phyloP scores from a whole-genome alignment of 1,139 yeast species.

The Kurtzmaniella quercitrusa region DNA sequence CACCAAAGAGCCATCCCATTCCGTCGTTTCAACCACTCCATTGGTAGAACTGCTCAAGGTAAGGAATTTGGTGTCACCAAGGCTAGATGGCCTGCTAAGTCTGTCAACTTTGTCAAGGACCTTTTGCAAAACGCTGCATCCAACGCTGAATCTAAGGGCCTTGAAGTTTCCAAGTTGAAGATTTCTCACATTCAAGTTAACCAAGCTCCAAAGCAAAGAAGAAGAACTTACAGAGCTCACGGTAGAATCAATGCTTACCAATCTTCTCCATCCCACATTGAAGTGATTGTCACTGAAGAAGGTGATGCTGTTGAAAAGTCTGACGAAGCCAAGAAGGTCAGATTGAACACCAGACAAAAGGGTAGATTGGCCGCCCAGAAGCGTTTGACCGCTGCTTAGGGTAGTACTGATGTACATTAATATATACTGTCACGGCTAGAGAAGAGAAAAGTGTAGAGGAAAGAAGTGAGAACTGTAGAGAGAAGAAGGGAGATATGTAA shows the following conservation, averaged over 20 bases:
- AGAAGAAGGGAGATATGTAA: background rate
- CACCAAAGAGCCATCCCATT: slow-evolving; percentile 99
- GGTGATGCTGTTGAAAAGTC: slow-evolving; percentile 94
- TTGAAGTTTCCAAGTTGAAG: slow-evolving; percentile 89
- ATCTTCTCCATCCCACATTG: slow-evolving; percentile 98
- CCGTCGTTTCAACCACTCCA: slow-evolving; percentile 95
- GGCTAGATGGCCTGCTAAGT: slow-evolving; percentile 99
- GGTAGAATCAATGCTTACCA: slow-evolving; percentile 99
- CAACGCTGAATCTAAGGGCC: slow-evolving; percentile 98
- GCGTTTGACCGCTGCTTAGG: slow-evolving; percentile 40
- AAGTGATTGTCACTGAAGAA: slow-evolving; percentile 93
- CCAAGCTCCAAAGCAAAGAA: slow-evolving; percentile 99
- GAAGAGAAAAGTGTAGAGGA: background rate
- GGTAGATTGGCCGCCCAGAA: slow-evolving; percentile 89
- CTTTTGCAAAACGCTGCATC: slow-evolving; percentile 97
- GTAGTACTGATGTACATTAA: slow-evolving; percentile 6
- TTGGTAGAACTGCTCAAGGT: slow-evolving; percentile 99
- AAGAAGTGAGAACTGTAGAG: background rate
- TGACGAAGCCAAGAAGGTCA: slow-evolving; percentile 73
- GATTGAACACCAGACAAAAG: slow-evolving; percentile 86
- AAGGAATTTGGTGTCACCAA: slow-evolving; percentile 99
- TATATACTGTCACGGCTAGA: slow-evolving; percentile 7
- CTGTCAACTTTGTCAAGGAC: slow-evolving; percentile 92
- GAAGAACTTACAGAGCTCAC: slow-evolving; percentile 99
- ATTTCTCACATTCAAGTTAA: slow-evolving; percentile 98